phyloP scores from a whole-genome alignment of 2,329 filamentous ascomycete species.

The Aspergillus versicolor region DNA sequence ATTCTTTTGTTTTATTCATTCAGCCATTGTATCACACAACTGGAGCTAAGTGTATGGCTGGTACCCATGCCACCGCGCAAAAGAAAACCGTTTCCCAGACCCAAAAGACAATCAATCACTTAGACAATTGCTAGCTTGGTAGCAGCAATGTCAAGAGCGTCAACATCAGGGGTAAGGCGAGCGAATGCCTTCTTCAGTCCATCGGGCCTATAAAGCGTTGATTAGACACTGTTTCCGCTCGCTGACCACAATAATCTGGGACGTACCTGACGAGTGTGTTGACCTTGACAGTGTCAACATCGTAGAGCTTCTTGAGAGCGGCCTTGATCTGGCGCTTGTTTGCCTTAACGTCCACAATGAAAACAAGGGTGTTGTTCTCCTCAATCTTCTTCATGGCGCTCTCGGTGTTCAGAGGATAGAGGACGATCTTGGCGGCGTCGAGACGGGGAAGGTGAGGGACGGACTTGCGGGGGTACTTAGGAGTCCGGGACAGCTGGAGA shows the following conservation, averaged over 20 bases:
- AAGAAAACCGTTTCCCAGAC: slow-evolving; percentile 45
- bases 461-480: slow-evolving; percentile 97
- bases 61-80: slow-evolving; percentile 42
- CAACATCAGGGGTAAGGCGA: slow-evolving; percentile 91
- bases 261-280: slow-evolving; percentile 94
- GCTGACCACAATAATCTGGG: background rate
- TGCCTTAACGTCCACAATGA: slow-evolving; percentile 94
- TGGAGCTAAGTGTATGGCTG: slow-evolving; percentile 32
- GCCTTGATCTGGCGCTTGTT: slow-evolving; percentile 99
- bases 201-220: slow-evolving; percentile 65
- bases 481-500: slow-evolving; percentile 80
- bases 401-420: slow-evolving; percentile 99
- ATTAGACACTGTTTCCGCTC: background rate
- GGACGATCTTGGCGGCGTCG: slow-evolving; percentile 95
- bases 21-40: slow-evolving; percentile 33
- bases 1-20: slow-evolving; percentile 39
- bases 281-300: slow-evolving; percentile 97
- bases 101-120: slow-evolving; percentile 46
- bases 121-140: slow-evolving; percentile 99
- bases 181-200: slow-evolving; percentile 99
- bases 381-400: slow-evolving; percentile 99
- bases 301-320: slow-evolving; percentile 98
- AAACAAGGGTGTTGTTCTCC: slow-evolving; percentile 99
- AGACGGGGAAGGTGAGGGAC: slow-evolving; percentile 86
- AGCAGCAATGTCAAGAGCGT: slow-evolving; percentile 97